Conservation (phyloP, 2,329 filamentous ascomycete genomes). For the Penicillium carneum region DNA sequence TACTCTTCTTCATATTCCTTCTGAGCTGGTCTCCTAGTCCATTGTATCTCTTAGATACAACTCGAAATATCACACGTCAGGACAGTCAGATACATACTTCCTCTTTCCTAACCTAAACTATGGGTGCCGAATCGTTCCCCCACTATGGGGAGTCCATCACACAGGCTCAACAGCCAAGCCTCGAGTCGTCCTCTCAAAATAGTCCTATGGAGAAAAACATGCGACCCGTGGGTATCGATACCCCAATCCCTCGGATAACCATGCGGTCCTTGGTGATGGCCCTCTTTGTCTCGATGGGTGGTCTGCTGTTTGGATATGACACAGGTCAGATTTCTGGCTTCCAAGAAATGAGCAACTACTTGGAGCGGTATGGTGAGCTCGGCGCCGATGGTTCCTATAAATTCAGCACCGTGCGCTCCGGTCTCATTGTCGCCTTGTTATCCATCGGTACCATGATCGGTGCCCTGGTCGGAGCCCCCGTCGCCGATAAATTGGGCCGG, state of each 20-base stretch:
- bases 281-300: constrained; percentile 57
- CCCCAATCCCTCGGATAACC: constrained; percentile 47
- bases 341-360: constrained; percentile 53
- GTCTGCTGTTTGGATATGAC: constrained; percentile 55
- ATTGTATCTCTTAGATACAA: neutral
- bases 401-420: constrained; percentile 53
- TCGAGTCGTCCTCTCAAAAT: constrained; percentile 33
- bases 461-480: constrained; percentile 49
- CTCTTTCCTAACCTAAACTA: constrained; percentile 22
- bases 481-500: constrained; percentile 53
- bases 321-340: constrained; percentile 58
- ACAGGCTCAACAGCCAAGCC: constrained; percentile 38
- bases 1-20: constrained; percentile 13
- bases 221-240: constrained; percentile 37
- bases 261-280: constrained; percentile 51
- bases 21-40: constrained; percentile 9
- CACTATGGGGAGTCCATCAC: constrained; percentile 45
- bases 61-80: neutral
- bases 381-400: constrained; percentile 41
- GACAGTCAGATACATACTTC: neutral
- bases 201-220: constrained; percentile 36
- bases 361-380: constrained; percentile 49
- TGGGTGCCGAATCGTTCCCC: constrained; percentile 42
- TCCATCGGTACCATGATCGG: constrained; percentile 56
- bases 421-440: constrained; percentile 53